Base-by-base conservation (phyloP, 1,139 yeast genomes). In the Komagataea norvegica region DNA sequence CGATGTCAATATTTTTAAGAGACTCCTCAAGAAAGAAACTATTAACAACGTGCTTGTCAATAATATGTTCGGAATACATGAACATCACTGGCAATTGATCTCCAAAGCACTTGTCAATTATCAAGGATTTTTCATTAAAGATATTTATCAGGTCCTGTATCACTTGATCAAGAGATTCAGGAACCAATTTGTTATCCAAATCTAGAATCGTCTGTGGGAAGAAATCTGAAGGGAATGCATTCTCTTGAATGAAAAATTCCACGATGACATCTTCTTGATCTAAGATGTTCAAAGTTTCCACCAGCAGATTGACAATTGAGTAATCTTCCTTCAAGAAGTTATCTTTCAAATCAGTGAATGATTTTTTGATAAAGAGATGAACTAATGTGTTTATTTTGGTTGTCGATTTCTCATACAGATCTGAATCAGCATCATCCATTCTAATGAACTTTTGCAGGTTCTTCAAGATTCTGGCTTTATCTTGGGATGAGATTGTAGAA, bases 271-370 rank as follows among this genome's bases (percentile, higher is more conserved):
- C 65, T 52, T 70, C 56, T 51, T 64, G 57, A 52, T 60, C 54
- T 42, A 65, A 32, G 56, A 66, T 22, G 51, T 74, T 46, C 49
- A 70, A 42, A 43, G 68, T 50, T 45, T 57, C 42, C 45, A 64
- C 51, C 54, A 61, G 67, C 36, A 58, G 56, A 25, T 64, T 66
- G 35, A 56, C 69, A 23, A 49, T 65, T 14, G 50, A 52, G 42
- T 53, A 70, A 37, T 83, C 79, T 37, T 70, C 65, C 3, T 67
- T 59, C 36, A 74, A 79, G 48, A 74, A 74, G 47, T 71, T 76
- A 26, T 69, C 62, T 40, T 83, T 93, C 47, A 88, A 68, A 49
- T 87, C 95, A 16, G 46, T 48, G 30, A 52, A 52, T 21, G 45
- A 37, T n/a, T 9, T 5, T 25, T 43, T 45, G 1, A 53, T 46